Evolutionary conservation across 2,329 filamentous ascomycete species (phyloP), one percentile per base, ranked within the genome.

Genomic region (Fusarium virguliforme): DNA sequence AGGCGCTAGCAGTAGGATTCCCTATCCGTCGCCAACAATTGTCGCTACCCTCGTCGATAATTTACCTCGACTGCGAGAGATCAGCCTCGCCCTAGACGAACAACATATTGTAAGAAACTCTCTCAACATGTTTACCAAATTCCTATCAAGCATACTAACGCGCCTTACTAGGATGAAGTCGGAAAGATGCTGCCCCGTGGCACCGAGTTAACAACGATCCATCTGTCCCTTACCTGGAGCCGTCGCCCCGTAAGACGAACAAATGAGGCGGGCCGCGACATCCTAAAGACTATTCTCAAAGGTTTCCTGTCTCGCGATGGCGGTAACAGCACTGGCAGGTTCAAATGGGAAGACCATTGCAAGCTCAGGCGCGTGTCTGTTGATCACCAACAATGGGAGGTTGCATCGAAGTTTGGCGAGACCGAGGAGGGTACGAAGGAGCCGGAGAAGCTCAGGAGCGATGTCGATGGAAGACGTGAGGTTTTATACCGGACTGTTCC

Each of bases 281-380:
- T 43, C 30, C 7, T 48, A 7, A 10, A 12, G 1, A 15, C 1
- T 0, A 3, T 69, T 0, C 2, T 59, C 0, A 4, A 8, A 3
- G 28, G 34, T 0, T 53, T 69, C 1, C 10, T 70, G 0, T 26
- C 26, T 0, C 18, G 18, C 18, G 18, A 18, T 18, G 13, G 9
- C 10, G 46, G 26, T 2, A 4, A n/a, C 0, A 15, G n/a, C 4
- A 24, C 2, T 1, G 37, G 22, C 0, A 18, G 60, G 1, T 68
- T 68, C 8, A 4, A 40, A 4, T 68, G 66, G 66, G 60, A 46
- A n/a, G 6, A 43, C 3, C 7, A 28, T 0, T 69, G 30, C 1
- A 53, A 46, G 6, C 30, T 70, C 2, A 18, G 8, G 0, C 24
- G 12, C 0, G 9, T 70, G 0, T 30, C 8, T 1, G 10, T 53